Conservation (phyloP, 371 early-diverging fungal genomes). For the Mortierella sp. region DNA sequence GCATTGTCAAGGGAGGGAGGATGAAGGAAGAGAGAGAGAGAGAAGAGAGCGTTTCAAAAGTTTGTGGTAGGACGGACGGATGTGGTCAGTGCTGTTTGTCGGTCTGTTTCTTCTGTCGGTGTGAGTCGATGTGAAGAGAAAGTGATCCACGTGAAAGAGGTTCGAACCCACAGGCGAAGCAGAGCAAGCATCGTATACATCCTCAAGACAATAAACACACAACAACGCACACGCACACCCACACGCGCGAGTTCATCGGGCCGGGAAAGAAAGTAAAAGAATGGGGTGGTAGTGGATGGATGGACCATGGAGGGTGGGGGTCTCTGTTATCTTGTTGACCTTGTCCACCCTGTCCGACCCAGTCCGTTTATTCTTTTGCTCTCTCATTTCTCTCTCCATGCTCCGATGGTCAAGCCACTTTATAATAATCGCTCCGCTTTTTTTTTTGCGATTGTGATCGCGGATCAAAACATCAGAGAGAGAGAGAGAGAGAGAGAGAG, state of each 20-base stretch:
- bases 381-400: not conserved
- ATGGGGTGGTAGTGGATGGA: not conserved
- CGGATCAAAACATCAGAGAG: not conserved
- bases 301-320: not conserved
- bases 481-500: not conserved
- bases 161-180: not conserved
- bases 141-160: not conserved
- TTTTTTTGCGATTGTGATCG: slow-evolving; percentile 5
- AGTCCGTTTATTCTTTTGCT: not conserved
- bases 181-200: not conserved
- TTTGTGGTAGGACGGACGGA: not conserved
- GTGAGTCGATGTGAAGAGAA: not conserved
- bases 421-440: not conserved
- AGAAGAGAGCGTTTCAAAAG: not conserved
- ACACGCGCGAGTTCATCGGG: not conserved
- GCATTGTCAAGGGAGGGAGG: not conserved
- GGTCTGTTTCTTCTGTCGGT: not conserved
- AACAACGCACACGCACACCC: not conserved
- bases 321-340: not conserved
- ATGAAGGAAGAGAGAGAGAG: not conserved
- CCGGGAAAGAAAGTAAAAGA: not conserved
- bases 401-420: not conserved
- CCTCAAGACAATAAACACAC: not conserved
- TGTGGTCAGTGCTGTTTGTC: slow-evolving; percentile 12
- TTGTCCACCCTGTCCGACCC: not conserved